Evolutionary conservation across 1,284 basidiomycete species (phyloP), one percentile per base, ranked within the genome.

Genomic region (Hypsizygus ulmarius): DNA sequence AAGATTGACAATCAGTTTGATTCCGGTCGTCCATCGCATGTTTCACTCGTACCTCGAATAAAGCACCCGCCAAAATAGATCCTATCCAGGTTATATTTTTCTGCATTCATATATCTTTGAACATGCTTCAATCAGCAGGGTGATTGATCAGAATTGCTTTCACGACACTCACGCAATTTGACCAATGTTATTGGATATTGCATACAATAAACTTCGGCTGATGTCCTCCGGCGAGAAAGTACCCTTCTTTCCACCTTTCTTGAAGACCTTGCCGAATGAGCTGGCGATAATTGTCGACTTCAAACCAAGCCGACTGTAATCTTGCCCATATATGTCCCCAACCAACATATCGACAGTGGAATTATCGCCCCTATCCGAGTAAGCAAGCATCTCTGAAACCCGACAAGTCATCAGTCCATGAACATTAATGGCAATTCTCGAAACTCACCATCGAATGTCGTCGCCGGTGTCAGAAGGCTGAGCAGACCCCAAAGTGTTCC

Each of bases 41-140:
- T 35, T 25, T 35, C 19, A 28, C 21, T 51, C 64, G n/a, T 62
- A 92, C 94, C 96, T 74, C 97, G 83, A 67, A 99, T 99, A 71
- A 99, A 99, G 70, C 92, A 98, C 2, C 97, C 97, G 11, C 96
- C 94, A 77, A 99, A 99, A 74, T 98, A 99, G 58, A 99, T 98
- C 61, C 92, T 84, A 62, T 98, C 93, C 49, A 99, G 71, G 54
- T 93, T 89, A 67, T 98, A 97, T 76, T 99, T 98, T 68, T 99
- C 97, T 40, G 97, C 97, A 64, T 99, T 99, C 96, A 99, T 97
- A 71, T 96, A 97, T 50, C 93, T 96, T 67, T 37, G 42, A 46
- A 39, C 33, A 34, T 19, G 43, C n/a, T 39, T 41, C 29, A 38
- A 39, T 37, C 32, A 52, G 38, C 41, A 50, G 25, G 33, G 39